Percentiles rank a stretch among this genome's conserved stretches.
These are phyloP conservation scores for Syzygium malaccense DNA, from an alignment of 441 rosid species.

Conservation along the genomic window DNA sequence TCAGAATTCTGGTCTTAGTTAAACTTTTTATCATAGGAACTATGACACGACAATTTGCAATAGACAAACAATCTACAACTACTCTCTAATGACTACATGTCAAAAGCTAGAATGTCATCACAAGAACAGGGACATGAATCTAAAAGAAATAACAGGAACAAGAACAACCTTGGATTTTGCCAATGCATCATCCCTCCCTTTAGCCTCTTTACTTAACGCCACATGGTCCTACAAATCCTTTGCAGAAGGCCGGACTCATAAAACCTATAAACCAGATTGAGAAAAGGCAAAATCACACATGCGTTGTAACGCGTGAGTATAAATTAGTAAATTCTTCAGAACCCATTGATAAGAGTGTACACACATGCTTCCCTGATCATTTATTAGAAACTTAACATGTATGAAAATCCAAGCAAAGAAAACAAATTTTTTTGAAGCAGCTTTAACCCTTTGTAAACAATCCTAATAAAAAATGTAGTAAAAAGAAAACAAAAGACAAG, in stretches of 20 bases:
- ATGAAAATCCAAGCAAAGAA: no score
- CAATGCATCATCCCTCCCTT: conserved; percentile 43
- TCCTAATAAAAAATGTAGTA: no score
- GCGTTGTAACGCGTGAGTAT: not conserved
- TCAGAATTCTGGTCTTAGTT: not conserved
- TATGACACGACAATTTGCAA: not conserved
- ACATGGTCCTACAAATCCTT: conserved; percentile 71
- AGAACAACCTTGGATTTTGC: conserved; percentile 51
- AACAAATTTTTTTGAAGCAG: no score
- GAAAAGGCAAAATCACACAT: no score
- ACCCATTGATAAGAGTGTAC: not conserved
- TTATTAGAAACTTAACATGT: no score
- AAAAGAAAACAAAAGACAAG: no score
- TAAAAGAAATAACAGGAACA: not conserved
- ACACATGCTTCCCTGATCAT: no score
- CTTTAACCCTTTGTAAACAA: not conserved
- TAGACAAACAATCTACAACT: not conserved
- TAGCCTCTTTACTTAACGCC: conserved; percentile 51
- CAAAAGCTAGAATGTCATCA: not conserved
- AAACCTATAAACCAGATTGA: conserved; percentile 22
- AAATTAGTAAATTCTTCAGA: not conserved
- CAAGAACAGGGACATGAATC: not conserved
- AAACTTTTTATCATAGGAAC: not conserved
- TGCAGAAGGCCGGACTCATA: conserved; percentile 58
- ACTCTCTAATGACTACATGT: not conserved